Conservation (phyloP, 2,329 filamentous ascomycete species). For the Clonostachys solani region DNA sequence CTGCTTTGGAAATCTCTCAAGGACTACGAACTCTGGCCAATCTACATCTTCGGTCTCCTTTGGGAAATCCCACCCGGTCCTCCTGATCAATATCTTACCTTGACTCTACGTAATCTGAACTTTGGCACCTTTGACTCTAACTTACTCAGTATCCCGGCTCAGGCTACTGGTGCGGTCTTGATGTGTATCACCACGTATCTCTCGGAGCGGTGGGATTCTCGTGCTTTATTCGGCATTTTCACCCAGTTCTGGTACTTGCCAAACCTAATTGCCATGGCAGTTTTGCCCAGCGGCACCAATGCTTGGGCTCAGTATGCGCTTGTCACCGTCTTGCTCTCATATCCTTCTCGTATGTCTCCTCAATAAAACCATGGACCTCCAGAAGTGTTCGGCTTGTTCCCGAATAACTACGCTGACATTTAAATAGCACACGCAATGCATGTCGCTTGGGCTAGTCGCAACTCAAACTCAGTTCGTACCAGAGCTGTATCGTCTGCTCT, state of each 20-base stretch:
- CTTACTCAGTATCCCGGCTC: slow-evolving; percentile 56
- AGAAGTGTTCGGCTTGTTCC: too few relatives aligned
- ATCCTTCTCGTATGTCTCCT: slow-evolving; percentile 14
- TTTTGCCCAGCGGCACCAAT: slow-evolving; percentile 25
- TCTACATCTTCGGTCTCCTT: slow-evolving; percentile 38
- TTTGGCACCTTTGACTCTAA: slow-evolving; percentile 51
- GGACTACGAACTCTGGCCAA: slow-evolving; percentile 53
- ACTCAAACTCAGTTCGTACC: slow-evolving; percentile 57
- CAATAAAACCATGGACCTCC: too few relatives aligned
- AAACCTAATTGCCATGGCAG: slow-evolving; percentile 45
- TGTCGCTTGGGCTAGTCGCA: slow-evolving; percentile 44
- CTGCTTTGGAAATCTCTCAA: slow-evolving; percentile 39
- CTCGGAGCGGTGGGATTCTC: slow-evolving; percentile 23
- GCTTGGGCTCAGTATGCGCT: slow-evolving; percentile 34
- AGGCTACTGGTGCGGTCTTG: slow-evolving; percentile 37
- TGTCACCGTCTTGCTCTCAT: slow-evolving; percentile 33
- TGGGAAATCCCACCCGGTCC: slow-evolving; percentile 14
- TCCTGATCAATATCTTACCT: slow-evolving; percentile 15
- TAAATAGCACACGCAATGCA: slow-evolving; percentile 27
- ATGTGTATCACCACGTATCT: slow-evolving; percentile 18
- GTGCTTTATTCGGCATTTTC: slow-evolving; percentile 35
- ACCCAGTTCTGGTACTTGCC: slow-evolving; percentile 57
- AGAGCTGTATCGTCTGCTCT: slow-evolving; percentile 58
- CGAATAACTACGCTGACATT: too few relatives aligned
- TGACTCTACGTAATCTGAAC: slow-evolving; percentile 14